Percentiles rank a stretch among this genome's conserved stretches.
Evolutionary conservation across 2,329 filamentous ascomycete species (phyloP).

Genomic region (Aureobasidium pullulans): DNA sequence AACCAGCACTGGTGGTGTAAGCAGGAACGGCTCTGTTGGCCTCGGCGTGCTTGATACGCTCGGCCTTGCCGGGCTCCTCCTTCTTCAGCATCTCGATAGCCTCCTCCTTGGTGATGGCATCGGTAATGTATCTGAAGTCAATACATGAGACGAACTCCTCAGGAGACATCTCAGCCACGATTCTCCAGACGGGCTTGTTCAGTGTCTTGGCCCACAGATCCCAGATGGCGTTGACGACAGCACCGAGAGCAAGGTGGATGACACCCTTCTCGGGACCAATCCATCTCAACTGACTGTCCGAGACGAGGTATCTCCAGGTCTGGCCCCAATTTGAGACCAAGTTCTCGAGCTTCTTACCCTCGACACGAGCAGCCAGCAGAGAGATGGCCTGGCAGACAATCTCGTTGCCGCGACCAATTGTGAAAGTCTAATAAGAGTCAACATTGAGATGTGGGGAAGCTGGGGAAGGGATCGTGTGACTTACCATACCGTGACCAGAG

Average conservation of each 20-base stretch:
- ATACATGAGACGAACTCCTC: slow-evolving; percentile 83
- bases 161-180: slow-evolving; percentile 83
- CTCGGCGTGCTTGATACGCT: slow-evolving; percentile 67
- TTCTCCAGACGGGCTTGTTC: slow-evolving; percentile 80
- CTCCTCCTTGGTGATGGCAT: slow-evolving; percentile 83
- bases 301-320: slow-evolving; percentile 88
- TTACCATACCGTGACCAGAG: slow-evolving; percentile 72
- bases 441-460: background rate
- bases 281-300: slow-evolving; percentile 85
- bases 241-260: slow-evolving; percentile 82
- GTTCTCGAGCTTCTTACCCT: slow-evolving; percentile 66
- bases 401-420: slow-evolving; percentile 84
- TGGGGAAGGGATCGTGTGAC: slow-evolving; percentile 8
- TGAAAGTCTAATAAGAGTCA: slow-evolving; percentile 51
- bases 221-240: slow-evolving; percentile 87
- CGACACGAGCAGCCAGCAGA: slow-evolving; percentile 68
- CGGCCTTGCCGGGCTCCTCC: slow-evolving; percentile 59
- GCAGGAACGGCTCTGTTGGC: slow-evolving; percentile 71
- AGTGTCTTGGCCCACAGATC: slow-evolving; percentile 89
- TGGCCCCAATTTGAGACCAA: slow-evolving; percentile 75
- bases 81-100: slow-evolving; percentile 64
- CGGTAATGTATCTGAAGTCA: slow-evolving; percentile 91
- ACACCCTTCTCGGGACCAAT: slow-evolving; percentile 92
- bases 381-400: slow-evolving; percentile 81
- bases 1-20: slow-evolving; percentile 84